Evolutionary conservation across 139 green algal species (phyloP), one percentile per base, ranked within the genome.

Genomic region (Volvox africanus): DNA sequence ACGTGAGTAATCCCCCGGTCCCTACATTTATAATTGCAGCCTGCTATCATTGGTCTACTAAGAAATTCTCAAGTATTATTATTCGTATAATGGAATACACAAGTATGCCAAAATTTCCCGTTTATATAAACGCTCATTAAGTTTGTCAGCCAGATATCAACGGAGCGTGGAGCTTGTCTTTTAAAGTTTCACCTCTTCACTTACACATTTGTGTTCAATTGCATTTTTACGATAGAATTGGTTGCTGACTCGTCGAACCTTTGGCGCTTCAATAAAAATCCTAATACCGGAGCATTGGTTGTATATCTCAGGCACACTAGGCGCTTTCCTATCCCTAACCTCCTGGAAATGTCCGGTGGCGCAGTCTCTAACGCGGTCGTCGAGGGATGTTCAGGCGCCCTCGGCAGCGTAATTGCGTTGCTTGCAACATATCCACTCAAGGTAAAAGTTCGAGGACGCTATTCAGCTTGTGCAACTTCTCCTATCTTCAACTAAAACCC

Each of bases 351-450:
- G 80, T 86, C 80, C 1, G 61, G 61, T 14, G 30, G 30, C 6
- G 20, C 36, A 61, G 78, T 84, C 37, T 87, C 81, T 6, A 67
- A 82, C 26, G 69, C 85, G 37, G 69, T 89, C 16, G 85, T 89
- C 26, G 95, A 97, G 81, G 93, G 78, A 24, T 73, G 94, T 11
- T 92, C 91, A 5, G 95, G 94, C 3, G 91, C 91, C 0, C 65
- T 94, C 1, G 96, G 96, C 35, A 94, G 89, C 68, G 93, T 97
- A 2, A 55, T 95, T 0, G 93, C 95, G 0, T 83, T 96, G 22
- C 69, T 97, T 0, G 92, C 94, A 0, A 99, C 97, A 0, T 99
- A 97, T 67, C 97, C 97, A 0, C 83, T 99, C 0, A 97, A 97
- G 92, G 89, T 88, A 30, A 82, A 33, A 44, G 30, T 2, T 11